Evolutionary conservation across 306 rosid genomes (phyloP).

Genomic region (Carpinus fangiana): DNA sequence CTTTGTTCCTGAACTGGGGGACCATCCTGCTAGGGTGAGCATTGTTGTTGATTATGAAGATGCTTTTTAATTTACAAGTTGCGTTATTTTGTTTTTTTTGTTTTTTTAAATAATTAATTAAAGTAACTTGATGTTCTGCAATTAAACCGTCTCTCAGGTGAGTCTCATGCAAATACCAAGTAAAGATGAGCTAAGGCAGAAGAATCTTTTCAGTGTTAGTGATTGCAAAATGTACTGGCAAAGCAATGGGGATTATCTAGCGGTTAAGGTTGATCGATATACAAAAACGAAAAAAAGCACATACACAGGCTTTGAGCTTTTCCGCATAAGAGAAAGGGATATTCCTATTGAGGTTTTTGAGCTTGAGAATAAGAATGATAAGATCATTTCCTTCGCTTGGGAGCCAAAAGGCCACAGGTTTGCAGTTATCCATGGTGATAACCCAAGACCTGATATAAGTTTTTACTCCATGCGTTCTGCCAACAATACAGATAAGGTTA

Average conservation of each 20-base stretch:
- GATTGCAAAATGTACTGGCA: constrained; percentile 90
- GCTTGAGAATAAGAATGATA: constrained; percentile 74
- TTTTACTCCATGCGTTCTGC: constrained; percentile 62
- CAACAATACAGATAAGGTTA: constrained; percentile 54
- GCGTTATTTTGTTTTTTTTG: background rate
- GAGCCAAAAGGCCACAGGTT: constrained; percentile 82
- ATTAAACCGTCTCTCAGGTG: constrained; percentile 48
- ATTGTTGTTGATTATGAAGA: background rate
- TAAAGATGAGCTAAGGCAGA: constrained; percentile 81
- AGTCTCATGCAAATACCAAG: constrained; percentile 84
- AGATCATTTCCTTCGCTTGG: constrained; percentile 74
- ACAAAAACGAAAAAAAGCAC: constrained; percentile 74
- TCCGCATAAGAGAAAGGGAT: constrained; percentile 65
- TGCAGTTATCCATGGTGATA: constrained; percentile 73
- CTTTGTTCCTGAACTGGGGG: constrained; percentile 88
- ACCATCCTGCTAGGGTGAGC: constrained; percentile 92
- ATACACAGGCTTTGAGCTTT: constrained; percentile 76
- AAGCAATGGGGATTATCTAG: constrained; percentile 78
- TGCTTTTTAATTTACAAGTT: background rate
- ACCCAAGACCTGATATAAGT: constrained; percentile 70
- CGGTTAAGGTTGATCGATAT: constrained; percentile 75
- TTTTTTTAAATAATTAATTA: background rate
- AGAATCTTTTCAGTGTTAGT: constrained; percentile 74
- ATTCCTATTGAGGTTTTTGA: constrained; percentile 75
- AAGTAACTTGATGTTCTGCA: constrained; percentile 8